Evolutionary conservation across 139 green algal species (phyloP), one percentile per base, ranked within the genome.

Genomic region (Chlamydomonas eustigma): DNA sequence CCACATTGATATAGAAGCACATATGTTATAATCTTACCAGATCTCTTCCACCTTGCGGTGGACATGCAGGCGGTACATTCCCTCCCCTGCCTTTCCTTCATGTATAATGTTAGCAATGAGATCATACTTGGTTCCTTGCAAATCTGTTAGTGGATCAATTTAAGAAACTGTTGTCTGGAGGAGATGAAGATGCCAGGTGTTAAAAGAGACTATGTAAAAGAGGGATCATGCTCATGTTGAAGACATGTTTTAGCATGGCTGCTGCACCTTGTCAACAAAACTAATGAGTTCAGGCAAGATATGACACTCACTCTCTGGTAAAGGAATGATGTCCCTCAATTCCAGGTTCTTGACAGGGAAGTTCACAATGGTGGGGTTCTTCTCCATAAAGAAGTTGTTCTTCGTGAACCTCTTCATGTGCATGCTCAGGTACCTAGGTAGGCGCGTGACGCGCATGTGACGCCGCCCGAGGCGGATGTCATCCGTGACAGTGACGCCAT

Each of bases 291-390:
- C n/a, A n/a, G n/a, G n/a, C n/a, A n/a, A n/a, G 44, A 58, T 58
- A 18, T 18, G 12, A 58, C 44, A 25, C 68, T 37, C 28, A 84
- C 78, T 78, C 51, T 66, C 37, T 28, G 84, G 68, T 25, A 75
- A n/a, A 1, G 93, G 91, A 5, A 98, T 76, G 64, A 92, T 87
- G 52, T 92, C 92, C 0, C 76, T 34, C 52, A 98, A 80, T 63
- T 98, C 91, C 80, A 98, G 79, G 76, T 93, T 94, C 66, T 96
- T 96, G 28, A 66, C 88, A 0, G 95, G 95, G 78, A 99, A 99
- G 81, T 97, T 99, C 31, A 99, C 95, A 58, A 99, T 92, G 64
- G 94, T 98, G 37, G 92, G 94, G 85, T 98, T 98, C 86, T 98
- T 98, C 87, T 98, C 93, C 24, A 87, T 36, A 74, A 92, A 94